These are phyloP conservation scores for Nadsonia commutata DNA, from an alignment of 1,139 yeast genomes.

Conservation along the genomic window DNA sequence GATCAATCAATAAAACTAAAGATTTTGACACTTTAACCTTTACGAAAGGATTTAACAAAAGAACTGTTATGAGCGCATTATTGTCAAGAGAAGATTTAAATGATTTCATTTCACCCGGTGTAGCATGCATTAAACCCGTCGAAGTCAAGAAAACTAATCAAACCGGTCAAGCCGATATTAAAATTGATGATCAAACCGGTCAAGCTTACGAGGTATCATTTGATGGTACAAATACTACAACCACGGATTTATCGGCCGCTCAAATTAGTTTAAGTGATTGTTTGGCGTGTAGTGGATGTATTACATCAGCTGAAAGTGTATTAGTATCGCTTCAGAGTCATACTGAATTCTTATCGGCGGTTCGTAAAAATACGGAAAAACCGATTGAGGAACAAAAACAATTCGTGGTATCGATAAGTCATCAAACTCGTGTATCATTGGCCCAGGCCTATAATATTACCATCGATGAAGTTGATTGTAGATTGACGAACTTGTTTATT, in stretches of 20 bases:
- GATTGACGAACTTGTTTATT: conserved; percentile 43
- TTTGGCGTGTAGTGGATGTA: conserved; percentile 93
- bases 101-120: conserved; percentile 88
- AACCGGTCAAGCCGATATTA: conserved; percentile 40
- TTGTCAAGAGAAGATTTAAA: conserved; percentile 81
- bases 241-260: conserved; percentile 47
- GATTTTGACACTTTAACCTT: too few species aligned
- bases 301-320: conserved; percentile 91
- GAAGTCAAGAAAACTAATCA: conserved; percentile 27
- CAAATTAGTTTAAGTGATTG: conserved; percentile 87
- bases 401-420: conserved; percentile 71
- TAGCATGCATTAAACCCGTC: conserved; percentile 86
- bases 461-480: conserved; percentile 44
- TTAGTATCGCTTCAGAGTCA: conserved; percentile 85
- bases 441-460: conserved; percentile 50
- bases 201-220: conserved; percentile 54
- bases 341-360: conserved; percentile 51
- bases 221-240: conserved; percentile 34
- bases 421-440: conserved; percentile 72
- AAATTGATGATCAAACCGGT: conserved; percentile 45
- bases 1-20: too few species aligned
- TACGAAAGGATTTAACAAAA: too few species aligned
- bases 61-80: conserved; percentile 90
- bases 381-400: conserved; percentile 16
- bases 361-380: conserved; percentile 24